These are phyloP conservation scores for Camillea tinctor DNA, from an alignment of 2,329 filamentous ascomycete species.

Conservation along the genomic window DNA sequence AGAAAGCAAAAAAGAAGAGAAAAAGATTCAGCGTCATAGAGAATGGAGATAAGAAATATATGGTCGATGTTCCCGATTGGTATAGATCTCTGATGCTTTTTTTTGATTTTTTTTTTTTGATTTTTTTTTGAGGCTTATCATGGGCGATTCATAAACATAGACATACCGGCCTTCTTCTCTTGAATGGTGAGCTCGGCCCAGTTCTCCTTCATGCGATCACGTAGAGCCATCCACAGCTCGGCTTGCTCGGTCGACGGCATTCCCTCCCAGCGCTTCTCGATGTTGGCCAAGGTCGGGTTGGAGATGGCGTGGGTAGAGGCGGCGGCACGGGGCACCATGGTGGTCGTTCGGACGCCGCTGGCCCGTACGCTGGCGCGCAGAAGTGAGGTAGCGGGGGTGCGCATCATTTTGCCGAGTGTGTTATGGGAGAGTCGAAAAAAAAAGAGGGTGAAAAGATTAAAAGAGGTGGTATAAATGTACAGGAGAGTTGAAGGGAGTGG, in stretches of 20 bases:
- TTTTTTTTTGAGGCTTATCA: neutral
- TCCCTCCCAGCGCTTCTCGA: slow-evolving; percentile 98
- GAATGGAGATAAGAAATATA: neutral
- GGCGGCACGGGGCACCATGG: slow-evolving; percentile 48
- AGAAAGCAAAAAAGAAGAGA: too few relatives aligned
- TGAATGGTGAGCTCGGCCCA: slow-evolving; percentile 93
- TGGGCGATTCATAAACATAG: slow-evolving; percentile 36
- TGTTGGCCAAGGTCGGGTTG: slow-evolving; percentile 95
- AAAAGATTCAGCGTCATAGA: neutral
- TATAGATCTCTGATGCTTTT: too few relatives aligned
- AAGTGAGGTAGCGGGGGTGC: slow-evolving; percentile 51
- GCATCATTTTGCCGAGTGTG: slow-evolving; percentile 44
- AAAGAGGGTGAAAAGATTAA: slow-evolving; percentile 2
- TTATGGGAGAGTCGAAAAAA: too few relatives aligned
- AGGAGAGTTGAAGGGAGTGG: slow-evolving; percentile 18
- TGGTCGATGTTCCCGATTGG: neutral
- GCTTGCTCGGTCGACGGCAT: slow-evolving; percentile 99
- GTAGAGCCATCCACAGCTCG: slow-evolving; percentile 96
- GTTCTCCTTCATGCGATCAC: slow-evolving; percentile 98
- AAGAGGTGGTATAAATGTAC: neutral
- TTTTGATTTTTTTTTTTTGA: too few relatives aligned
- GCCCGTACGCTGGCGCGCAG: slow-evolving; percentile 47
- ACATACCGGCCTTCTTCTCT: slow-evolving; percentile 99
- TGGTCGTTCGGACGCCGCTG: slow-evolving; percentile 36
- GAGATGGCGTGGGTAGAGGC: slow-evolving; percentile 88